Percentiles rank a stretch among this genome's conserved stretches.
These are phyloP conservation scores for Yamadazyma friedrichii DNA, from an alignment of 1,139 yeast species.

Conservation along the genomic window DNA sequence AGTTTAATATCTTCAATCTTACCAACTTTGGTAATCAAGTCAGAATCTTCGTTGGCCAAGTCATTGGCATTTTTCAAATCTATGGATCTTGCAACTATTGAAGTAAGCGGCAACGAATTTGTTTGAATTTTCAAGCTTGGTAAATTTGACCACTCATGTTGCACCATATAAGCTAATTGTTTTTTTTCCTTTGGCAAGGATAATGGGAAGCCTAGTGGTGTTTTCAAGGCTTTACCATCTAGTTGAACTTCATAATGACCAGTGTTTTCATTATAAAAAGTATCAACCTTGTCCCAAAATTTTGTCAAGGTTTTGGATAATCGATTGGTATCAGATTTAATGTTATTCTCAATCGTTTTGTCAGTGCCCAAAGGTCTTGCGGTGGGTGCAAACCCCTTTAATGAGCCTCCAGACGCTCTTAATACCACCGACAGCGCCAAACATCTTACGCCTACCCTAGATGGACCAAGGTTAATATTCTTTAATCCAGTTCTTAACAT, in stretches of 20 bases:
- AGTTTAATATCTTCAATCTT: constrained; percentile 52
- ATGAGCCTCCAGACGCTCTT: constrained; percentile 7
- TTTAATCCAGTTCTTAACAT: constrained; percentile 14
- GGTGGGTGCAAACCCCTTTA: constrained; percentile 6
- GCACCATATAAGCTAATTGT: constrained; percentile 68
- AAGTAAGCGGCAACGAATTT: constrained; percentile 81
- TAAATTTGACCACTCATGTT: constrained; percentile 85
- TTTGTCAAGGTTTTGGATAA: constrained; percentile 67
- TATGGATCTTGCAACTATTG: constrained; percentile 80
- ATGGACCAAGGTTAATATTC: not conserved
- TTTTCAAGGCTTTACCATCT: constrained; percentile 74
- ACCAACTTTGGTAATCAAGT: constrained; percentile 59
- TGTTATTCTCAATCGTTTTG: constrained; percentile 50
- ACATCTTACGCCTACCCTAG: not conserved
- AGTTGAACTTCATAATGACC: constrained; percentile 54
- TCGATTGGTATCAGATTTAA: constrained; percentile 64
- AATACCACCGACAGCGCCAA: not conserved
- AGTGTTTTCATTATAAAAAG: constrained; percentile 30
- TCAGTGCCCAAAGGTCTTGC: constrained; percentile 32
- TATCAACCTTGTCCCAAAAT: constrained; percentile 82
- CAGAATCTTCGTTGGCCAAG: constrained; percentile 33
- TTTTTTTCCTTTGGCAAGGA: constrained; percentile 61
- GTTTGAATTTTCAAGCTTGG: constrained; percentile 74
- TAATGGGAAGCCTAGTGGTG: constrained; percentile 78
- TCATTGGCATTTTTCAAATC: constrained; percentile 50